Conservation (phyloP, 2,329 filamentous ascomycete genomes). For the Grosmannia serpens region DNA sequence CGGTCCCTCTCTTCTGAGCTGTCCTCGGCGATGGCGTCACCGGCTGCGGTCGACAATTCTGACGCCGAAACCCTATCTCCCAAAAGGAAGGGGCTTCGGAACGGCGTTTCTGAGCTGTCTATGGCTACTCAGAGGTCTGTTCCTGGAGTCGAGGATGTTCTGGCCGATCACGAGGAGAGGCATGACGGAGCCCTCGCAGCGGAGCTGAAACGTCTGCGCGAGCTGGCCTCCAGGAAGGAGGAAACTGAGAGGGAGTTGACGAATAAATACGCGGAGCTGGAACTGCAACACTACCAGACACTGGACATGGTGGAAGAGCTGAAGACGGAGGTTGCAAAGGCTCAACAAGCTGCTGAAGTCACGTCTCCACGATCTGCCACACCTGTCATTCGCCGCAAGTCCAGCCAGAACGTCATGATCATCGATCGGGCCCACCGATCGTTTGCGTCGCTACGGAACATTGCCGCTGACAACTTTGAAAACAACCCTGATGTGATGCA, state of each 20-base stretch:
- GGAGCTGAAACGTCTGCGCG: constrained; percentile 62
- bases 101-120: background rate
- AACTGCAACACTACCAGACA: constrained; percentile 69
- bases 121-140: constrained; percentile 12
- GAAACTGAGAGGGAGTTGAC: constrained; percentile 60
- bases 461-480: constrained; percentile 80
- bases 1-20: constrained; percentile 90
- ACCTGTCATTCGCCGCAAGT: constrained; percentile 84
- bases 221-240: constrained; percentile 65
- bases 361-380: constrained; percentile 53
- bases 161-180: background rate
- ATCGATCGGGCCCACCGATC: constrained; percentile 88
- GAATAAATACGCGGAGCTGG: constrained; percentile 70
- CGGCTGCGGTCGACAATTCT: constrained; percentile 50
- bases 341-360: constrained; percentile 48
- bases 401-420: constrained; percentile 75
- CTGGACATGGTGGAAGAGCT: constrained; percentile 83
- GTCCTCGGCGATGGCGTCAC: constrained; percentile 73
- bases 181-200: constrained; percentile 27
- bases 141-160: background rate
- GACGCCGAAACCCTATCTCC: constrained; percentile 40
- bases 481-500: constrained; percentile 73
- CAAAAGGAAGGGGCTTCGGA: constrained; percentile 1
- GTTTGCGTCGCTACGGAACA: constrained; percentile 77
- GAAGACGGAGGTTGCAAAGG: constrained; percentile 72